Percentiles rank a stretch among this genome's conserved stretches.
Conservation (phyloP, 192 early-diverging fungal species). For the Phycomyces nitens region DNA sequence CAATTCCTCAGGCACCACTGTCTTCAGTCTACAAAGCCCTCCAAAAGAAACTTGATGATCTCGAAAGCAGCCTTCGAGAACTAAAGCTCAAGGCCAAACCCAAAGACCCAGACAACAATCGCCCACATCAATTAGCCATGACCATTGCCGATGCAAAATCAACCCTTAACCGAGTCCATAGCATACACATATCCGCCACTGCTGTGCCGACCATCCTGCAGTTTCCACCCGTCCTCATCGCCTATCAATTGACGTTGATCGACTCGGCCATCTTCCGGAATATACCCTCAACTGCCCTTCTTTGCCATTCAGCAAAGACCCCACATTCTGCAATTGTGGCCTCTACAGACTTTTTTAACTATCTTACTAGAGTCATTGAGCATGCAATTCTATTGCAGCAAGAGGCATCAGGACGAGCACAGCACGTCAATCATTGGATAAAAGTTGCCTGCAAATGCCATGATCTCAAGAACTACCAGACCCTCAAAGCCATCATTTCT, state of each 20-base stretch:
- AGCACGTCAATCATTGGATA: slow-evolving; percentile 60
- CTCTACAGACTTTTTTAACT: slow-evolving; percentile 72
- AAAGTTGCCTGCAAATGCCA: slow-evolving; percentile 56
- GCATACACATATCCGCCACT: slow-evolving; percentile 42
- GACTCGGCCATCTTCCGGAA: slow-evolving; percentile 62
- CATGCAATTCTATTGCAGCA: slow-evolving; percentile 56
- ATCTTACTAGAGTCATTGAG: slow-evolving; percentile 66
- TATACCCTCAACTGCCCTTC: slow-evolving; percentile 51
- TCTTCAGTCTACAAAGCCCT: slow-evolving; percentile 39
- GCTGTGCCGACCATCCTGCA: slow-evolving; percentile 52
- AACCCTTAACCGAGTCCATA: slow-evolving; percentile 43
- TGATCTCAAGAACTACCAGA: slow-evolving; percentile 62
- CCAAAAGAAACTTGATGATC: slow-evolving; percentile 31
- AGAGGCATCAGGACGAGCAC: slow-evolving; percentile 54
- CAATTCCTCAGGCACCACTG: slow-evolving; percentile 47
- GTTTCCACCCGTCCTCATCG: slow-evolving; percentile 56
- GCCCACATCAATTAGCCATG: slow-evolving; percentile 5
- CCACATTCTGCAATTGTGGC: slow-evolving; percentile 56
- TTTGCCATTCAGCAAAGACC: slow-evolving; percentile 55
- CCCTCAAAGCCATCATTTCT: slow-evolving; percentile 59
- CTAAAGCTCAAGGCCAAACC: slow-evolving; percentile 8
- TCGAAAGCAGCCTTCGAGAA: slow-evolving; percentile 16
- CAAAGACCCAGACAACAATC: not conserved
- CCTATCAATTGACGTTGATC: slow-evolving; percentile 62
- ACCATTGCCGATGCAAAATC: slow-evolving; percentile 26